Percentiles rank a stretch among this genome's conserved stretches.
These are phyloP conservation scores for Pleurotus platypus DNA, from an alignment of 768 basidiomycete genomes.

Conservation along the genomic window DNA sequence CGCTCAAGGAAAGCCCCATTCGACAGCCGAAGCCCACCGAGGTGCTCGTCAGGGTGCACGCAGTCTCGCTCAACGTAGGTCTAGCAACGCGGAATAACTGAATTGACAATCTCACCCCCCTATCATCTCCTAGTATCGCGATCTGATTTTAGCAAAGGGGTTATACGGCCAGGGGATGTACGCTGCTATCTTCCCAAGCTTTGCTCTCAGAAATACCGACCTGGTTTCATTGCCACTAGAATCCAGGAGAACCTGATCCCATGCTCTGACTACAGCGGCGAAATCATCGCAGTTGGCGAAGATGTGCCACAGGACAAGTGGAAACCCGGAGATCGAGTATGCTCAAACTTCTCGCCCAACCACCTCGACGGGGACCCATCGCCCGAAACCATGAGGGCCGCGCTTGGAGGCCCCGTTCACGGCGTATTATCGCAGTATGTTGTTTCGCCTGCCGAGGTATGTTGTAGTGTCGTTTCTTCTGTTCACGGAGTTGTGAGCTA, in stretches of 20 bases:
- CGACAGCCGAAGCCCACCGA: slow-evolving; percentile 36
- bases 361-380: slow-evolving; percentile 42
- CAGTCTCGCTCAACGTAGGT: slow-evolving; percentile 50
- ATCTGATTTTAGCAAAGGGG: slow-evolving; percentile 38
- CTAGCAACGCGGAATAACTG: background rate
- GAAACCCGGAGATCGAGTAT: slow-evolving; percentile 54
- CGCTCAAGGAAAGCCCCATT: slow-evolving; percentile 21
- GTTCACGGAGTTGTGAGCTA: too few relatives aligned
- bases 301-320: slow-evolving; percentile 32
- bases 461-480: background rate
- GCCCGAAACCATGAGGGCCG: slow-evolving; percentile 25
- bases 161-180: slow-evolving; percentile 27
- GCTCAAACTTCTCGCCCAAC: slow-evolving; percentile 47
- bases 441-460: slow-evolving; percentile 41
- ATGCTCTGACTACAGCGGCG: slow-evolving; percentile 56
- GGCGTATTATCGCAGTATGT: slow-evolving; percentile 55
- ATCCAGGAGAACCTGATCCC: slow-evolving; percentile 26
- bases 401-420: slow-evolving; percentile 42
- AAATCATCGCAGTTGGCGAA: slow-evolving; percentile 43
- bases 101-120: background rate
- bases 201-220: background rate
- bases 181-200: background rate
- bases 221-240: background rate
- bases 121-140: slow-evolving; percentile 37
- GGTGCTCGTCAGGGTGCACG: slow-evolving; percentile 53